Conservation (phyloP, 805 yeast species). For the Sugiyamaella marilandica region DNA sequence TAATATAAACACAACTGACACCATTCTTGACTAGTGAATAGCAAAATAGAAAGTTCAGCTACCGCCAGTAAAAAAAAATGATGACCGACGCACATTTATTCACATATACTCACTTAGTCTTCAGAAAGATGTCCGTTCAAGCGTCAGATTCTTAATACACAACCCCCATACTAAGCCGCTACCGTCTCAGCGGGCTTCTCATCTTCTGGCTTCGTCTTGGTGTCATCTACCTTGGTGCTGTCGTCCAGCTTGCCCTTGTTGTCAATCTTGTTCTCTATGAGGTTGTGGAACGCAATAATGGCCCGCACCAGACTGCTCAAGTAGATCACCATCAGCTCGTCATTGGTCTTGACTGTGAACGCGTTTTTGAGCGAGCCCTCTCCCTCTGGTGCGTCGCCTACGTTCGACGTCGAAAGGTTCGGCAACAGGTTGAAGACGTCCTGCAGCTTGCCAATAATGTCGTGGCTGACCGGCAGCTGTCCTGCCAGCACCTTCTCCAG, state of each 20-base stretch:
- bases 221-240: background rate
- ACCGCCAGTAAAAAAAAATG: no score
- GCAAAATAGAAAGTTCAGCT: no score
- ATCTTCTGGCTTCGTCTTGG: background rate
- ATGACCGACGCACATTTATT: no score
- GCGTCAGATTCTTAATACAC: no score
- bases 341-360: constrained; percentile 89
- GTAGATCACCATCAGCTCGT: constrained; percentile 91
- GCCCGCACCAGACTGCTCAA: constrained; percentile 86
- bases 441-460: constrained; percentile 86
- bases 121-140: no score
- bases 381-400: constrained; percentile 17
- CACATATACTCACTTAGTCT: no score
- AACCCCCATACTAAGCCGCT: background rate
- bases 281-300: constrained; percentile 91
- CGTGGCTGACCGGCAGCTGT: constrained; percentile 81
- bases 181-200: background rate
- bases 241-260: constrained; percentile 44
- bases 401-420: constrained; percentile 42
- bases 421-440: constrained; percentile 93
- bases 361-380: constrained; percentile 56
- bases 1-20: no score
- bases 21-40: no score
- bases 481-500: constrained; percentile 67
- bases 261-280: constrained; percentile 91